Percentiles rank a stretch among this genome's conserved stretches.
These are phyloP conservation scores for Ophiobolus disseminans DNA, from an alignment of 2,329 filamentous ascomycete genomes.

Conservation along the genomic window DNA sequence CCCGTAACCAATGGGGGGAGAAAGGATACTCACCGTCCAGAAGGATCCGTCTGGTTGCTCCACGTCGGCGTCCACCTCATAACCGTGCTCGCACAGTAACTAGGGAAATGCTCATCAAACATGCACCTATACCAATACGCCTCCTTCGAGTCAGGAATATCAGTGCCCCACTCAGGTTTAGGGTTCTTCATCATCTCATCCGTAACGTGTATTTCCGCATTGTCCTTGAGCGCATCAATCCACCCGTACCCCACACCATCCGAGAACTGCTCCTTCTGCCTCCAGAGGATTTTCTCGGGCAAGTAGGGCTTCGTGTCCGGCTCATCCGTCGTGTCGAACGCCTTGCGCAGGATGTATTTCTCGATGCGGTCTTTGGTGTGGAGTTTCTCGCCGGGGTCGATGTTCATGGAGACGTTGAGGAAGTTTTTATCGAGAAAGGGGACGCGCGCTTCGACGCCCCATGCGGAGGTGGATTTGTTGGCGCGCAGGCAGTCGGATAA, in stretches of 20 bases:
- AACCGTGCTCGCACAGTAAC: conserved; percentile 88
- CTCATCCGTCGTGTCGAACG: conserved; percentile 91
- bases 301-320: conserved; percentile 83
- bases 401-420: conserved; percentile 89
- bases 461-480: conserved; percentile 98
- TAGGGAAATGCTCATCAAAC: conserved; percentile 99
- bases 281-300: conserved; percentile 94
- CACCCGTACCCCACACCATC: conserved; percentile 98
- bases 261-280: conserved; percentile 99
- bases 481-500: conserved; percentile 94
- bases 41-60: conserved; percentile 95
- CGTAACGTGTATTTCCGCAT: conserved; percentile 84
- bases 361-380: conserved; percentile 80
- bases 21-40: conserved; percentile 71
- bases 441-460: conserved; percentile 96
- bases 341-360: conserved; percentile 98
- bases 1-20: neutral
- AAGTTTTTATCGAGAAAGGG: conserved; percentile 98
- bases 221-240: conserved; percentile 97
- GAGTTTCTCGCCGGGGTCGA: conserved; percentile 95
- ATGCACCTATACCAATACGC: conserved; percentile 97
- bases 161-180: conserved; percentile 91
- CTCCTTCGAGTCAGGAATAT: conserved; percentile 96
- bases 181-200: conserved; percentile 99
- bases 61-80: conserved; percentile 97